phyloP scores from a whole-genome alignment of 768 basidiomycete genomes.

The Thelephora ganbajun region DNA sequence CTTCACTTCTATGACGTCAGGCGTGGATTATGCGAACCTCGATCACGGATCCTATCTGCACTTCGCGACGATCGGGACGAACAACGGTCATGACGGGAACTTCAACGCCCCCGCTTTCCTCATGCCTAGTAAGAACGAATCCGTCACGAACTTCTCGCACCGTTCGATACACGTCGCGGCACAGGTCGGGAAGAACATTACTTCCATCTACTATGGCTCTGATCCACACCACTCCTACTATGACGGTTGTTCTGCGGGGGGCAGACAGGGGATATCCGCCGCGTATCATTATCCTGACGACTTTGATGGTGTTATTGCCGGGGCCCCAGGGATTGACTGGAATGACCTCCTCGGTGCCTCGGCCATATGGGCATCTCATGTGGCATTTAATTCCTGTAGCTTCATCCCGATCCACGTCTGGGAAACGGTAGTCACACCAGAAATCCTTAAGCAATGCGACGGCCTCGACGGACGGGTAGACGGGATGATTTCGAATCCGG shows the following conservation, averaged over 20 bases:
- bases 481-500: background rate
- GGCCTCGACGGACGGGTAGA: background rate
- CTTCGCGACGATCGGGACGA: background rate
- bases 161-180: background rate
- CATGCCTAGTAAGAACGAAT: background rate
- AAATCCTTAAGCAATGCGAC: background rate
- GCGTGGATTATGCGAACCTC: background rate
- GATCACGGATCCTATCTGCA: background rate
- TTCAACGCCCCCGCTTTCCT: background rate
- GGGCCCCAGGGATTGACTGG: background rate
- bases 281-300: background rate
- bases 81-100: background rate
- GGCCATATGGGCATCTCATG: background rate
- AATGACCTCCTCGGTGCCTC: background rate
- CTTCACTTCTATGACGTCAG: background rate
- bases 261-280: background rate
- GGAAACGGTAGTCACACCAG: background rate
- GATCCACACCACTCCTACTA: background rate
- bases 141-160: background rate
- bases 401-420: background rate
- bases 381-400: background rate
- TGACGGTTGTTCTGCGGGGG: background rate
- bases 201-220: background rate
- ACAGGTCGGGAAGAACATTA: background rate
- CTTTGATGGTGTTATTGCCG: background rate